phyloP scores from a whole-genome alignment of 192 early-diverging fungal genomes.

The Jimgerdemannia flammicorona region DNA sequence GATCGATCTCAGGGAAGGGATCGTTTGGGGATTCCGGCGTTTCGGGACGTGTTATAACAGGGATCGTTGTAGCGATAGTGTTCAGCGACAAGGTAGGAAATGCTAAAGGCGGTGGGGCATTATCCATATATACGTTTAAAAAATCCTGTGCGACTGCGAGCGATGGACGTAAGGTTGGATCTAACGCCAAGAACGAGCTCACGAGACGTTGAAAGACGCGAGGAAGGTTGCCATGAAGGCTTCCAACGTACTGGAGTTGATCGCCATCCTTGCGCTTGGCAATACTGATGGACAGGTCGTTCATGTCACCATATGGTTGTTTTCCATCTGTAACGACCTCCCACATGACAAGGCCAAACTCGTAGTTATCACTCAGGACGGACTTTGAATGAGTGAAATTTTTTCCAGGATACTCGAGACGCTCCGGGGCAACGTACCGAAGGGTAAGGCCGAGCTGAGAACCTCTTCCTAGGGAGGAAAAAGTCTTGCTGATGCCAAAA shows the following conservation, averaged over 20 bases:
- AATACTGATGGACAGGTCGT: neutral
- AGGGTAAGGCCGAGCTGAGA: neutral
- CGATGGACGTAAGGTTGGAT: too few species aligned
- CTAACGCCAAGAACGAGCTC: too few species aligned
- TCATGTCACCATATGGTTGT: neutral
- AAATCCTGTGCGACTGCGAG: too few species aligned
- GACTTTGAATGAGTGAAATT: neutral
- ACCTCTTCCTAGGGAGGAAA: neutral
- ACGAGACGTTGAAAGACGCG: neutral
- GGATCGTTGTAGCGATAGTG: too few species aligned
- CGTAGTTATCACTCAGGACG: neutral
- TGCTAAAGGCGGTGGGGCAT: too few species aligned
- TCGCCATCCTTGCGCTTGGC: neutral
- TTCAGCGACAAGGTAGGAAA: too few species aligned
- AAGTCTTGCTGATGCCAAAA: neutral
- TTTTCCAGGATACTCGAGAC: neutral
- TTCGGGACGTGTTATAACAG: too few species aligned
- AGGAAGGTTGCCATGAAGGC: neutral
- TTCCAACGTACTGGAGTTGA: neutral
- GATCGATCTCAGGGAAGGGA: too few species aligned
- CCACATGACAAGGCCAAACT: neutral
- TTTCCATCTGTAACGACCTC: neutral
- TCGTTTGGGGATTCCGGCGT: too few species aligned
- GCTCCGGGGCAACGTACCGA: neutral
- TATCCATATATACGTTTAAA: too few species aligned